Percentiles rank a stretch among this genome's conserved stretches.
These are phyloP conservation scores for Cyclostephanos invisitatus DNA, from an alignment of 108 stramenopile genomes.

Conservation along the genomic window DNA sequence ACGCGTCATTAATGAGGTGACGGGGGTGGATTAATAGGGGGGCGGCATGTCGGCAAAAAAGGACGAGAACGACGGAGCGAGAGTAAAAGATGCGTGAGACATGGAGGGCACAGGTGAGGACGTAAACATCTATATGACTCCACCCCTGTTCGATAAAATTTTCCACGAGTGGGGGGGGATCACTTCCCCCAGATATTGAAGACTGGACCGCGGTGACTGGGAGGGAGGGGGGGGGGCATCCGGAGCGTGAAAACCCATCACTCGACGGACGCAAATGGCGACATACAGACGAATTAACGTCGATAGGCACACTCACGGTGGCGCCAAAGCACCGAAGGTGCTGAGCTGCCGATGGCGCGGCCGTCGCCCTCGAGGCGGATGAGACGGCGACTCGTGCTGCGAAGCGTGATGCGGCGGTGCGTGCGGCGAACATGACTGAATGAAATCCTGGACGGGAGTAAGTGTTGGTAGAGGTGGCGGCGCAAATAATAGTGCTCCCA, in stretches of 20 bases:
- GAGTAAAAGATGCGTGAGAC: constrained; percentile 1
- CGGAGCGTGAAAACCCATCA: not conserved
- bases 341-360: constrained; percentile 7
- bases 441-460: not conserved
- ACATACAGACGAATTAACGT: not conserved
- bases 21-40: not conserved
- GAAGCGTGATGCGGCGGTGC: constrained; percentile 69
- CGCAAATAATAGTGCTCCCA: no score
- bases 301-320: constrained; percentile 21
- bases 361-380: constrained; percentile 35
- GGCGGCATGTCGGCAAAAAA: not conserved
- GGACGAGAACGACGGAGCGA: constrained; percentile 2
- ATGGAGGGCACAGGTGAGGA: not conserved
- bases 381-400: constrained; percentile 60
- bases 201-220: not conserved
- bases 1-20: no score
- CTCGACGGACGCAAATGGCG: not conserved
- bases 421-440: constrained; percentile 67
- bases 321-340: constrained; percentile 54
- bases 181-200: no score
- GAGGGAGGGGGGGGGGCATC: not conserved
- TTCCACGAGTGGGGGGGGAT: not conserved
- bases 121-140: not conserved
- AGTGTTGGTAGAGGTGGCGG: no score
- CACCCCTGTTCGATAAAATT: not conserved